Conservation (phyloP, 2,329 filamentous ascomycete species). For the Fusarium sp. region DNA sequence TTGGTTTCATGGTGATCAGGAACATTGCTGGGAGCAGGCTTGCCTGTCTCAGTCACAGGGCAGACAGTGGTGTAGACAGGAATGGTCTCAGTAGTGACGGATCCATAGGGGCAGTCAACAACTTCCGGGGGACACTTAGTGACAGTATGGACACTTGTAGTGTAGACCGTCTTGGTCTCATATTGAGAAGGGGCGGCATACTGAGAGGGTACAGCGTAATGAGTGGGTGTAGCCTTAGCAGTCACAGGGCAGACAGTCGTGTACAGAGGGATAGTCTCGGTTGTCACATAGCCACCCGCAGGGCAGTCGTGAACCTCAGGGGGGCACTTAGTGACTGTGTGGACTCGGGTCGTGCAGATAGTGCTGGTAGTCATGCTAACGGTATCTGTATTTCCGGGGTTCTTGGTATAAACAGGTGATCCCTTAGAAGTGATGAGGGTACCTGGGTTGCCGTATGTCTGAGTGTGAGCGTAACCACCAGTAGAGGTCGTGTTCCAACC, state of each 20-base stretch:
- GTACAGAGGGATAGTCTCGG: conserved; percentile 59
- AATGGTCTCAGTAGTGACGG: conserved; percentile 53
- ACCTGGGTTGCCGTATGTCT: conserved; percentile 18
- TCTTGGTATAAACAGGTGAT: conserved; percentile 28
- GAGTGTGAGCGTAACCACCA: conserved; percentile 13
- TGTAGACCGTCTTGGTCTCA: conserved; percentile 63
- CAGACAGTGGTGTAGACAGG: conserved; percentile 40
- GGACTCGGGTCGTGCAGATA: conserved; percentile 60
- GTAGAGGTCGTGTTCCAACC: conserved; percentile 42
- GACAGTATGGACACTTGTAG: conserved; percentile 68
- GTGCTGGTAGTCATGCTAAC: conserved; percentile 52
- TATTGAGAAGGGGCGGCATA: conserved; percentile 26
- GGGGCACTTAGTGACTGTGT: conserved; percentile 71
- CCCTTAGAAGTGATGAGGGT: conserved; percentile 20
- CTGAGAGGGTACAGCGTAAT: conserved; percentile 23
- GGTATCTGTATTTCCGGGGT: conserved; percentile 19
- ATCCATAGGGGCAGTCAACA: conserved; percentile 63
- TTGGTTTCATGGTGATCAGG: conserved; percentile 45
- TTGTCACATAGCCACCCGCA: conserved; percentile 55
- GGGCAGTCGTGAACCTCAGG: conserved; percentile 60
- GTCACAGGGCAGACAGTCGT: conserved; percentile 63
- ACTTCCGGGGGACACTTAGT: conserved; percentile 68
- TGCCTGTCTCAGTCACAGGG: conserved; percentile 30
- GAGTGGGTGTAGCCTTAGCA: conserved; percentile 38
- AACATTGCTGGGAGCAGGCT: conserved; percentile 27